Evolutionary conservation across 108 stramenopile genomes (phyloP), one percentile per base, ranked within the genome.

Genomic region (Phaeodactylum tricornutum): DNA sequence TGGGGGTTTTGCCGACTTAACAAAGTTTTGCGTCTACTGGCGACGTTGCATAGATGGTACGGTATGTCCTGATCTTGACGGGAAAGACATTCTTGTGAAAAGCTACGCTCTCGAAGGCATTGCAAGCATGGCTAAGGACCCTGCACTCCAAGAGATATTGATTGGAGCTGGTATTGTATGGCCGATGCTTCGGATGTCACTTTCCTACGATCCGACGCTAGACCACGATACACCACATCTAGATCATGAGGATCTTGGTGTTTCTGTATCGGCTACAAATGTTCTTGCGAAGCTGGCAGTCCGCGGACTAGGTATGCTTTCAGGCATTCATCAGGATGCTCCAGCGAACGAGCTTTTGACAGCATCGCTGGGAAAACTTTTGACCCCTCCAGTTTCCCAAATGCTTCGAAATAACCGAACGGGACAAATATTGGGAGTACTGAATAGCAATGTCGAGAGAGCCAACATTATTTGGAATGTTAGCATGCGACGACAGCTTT

Each of bases 401-500:
- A 23, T 84, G 30, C 68, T 90, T 9, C 57, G 82, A 2, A 76
- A 81, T 49, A 58, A 72, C 22, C 41, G 77, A 6, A 64, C 72
- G 1, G 58, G 49, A n/a, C 71, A 81, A 26, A 62, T 81, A 23
- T 53, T 90, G 11, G 48, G 55, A 26, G 57, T 63, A 12, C 47
- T 90, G 14, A 82, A 82, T 49, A 25, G 62, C 20, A 75, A 81
- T 49, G 50, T 72, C 19, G 78, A 84, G 67, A 73, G 57, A 20
- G 69, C 82, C 0, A 52, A 62, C 2, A 31, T 67, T 15, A 79
- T 90, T 12, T 90, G 87, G 87, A 84, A 84, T 51, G 46, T 57
- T 4, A 34, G 37, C 25, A 90, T 90, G 87, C 60, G 75, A 35
- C 45, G 59, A n/a, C 77, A 90, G 35, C 48, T 90, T 44, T 20